These are phyloP conservation scores for Alternaria brassicicola DNA, from an alignment of 2,329 filamentous ascomycete species.

Conservation along the genomic window DNA sequence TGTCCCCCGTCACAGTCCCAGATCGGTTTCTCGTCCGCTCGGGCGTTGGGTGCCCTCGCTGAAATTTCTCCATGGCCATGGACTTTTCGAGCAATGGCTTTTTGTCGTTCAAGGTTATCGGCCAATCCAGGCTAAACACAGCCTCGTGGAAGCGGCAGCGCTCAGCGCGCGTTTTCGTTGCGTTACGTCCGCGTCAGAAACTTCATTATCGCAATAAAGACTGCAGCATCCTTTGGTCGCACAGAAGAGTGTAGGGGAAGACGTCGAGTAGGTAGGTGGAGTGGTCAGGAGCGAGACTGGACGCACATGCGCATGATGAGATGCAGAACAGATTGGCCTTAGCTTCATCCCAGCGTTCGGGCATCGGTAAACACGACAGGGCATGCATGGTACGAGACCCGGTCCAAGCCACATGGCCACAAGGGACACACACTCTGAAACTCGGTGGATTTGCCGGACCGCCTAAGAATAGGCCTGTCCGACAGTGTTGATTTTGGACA, in stretches of 20 bases:
- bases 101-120: too few relatives aligned
- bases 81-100: too few relatives aligned
- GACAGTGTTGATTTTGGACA: not conserved
- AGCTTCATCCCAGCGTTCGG: constrained; percentile 10
- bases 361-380: constrained; percentile 9
- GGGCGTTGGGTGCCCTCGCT: constrained; percentile 25
- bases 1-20: constrained; percentile 19
- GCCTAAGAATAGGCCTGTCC: constrained; percentile 4
- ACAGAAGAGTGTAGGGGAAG: constrained; percentile 4
- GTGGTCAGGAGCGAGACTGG: constrained; percentile 3
- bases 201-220: constrained; percentile 16
- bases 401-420: constrained; percentile 9
- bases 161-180: constrained; percentile 20
- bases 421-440: constrained; percentile 5
- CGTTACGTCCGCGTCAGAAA: constrained; percentile 12
- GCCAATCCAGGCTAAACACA: constrained; percentile 8
- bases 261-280: constrained; percentile 2
- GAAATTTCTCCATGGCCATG: constrained; percentile 33
- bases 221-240: constrained; percentile 12
- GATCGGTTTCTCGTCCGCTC: constrained; percentile 25
- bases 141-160: constrained; percentile 10
- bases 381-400: constrained; percentile 2
- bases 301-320: constrained; percentile 10
- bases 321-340: constrained; percentile 9
- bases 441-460: constrained; percentile 4